These are phyloP conservation scores for Somion occarium DNA, from an alignment of 1,284 basidiomycete species.

Conservation along the genomic window DNA sequence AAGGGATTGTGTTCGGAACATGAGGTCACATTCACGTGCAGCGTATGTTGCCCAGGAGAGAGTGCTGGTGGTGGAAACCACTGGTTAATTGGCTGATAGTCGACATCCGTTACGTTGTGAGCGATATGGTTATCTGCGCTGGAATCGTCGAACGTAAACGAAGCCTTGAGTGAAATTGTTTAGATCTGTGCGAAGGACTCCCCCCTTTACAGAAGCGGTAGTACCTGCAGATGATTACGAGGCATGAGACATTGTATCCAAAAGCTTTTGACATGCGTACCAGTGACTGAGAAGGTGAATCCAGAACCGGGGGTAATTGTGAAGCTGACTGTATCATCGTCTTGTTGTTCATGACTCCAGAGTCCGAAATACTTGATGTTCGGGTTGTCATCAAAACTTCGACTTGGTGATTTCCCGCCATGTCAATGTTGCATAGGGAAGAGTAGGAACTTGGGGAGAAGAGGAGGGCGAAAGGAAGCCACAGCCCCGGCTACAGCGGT, in stretches of 20 bases:
- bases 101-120: background rate
- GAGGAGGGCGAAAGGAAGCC: background rate
- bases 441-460: background rate
- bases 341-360: background rate
- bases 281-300: background rate
- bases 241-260: background rate
- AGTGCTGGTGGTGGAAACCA: background rate
- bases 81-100: background rate
- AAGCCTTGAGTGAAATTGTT: background rate
- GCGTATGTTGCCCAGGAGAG: background rate
- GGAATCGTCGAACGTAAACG: background rate
- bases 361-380: background rate
- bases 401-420: too few species aligned
- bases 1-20: background rate
- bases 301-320: background rate
- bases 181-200: background rate
- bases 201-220: background rate
- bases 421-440: too few species aligned
- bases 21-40: background rate
- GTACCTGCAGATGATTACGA: background rate
- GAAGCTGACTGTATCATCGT: background rate
- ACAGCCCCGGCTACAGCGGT: background rate
- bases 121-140: background rate
- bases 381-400: background rate
- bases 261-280: background rate